Conservation (phyloP, 306 rosid species). For the Fragaria vesca region DNA sequence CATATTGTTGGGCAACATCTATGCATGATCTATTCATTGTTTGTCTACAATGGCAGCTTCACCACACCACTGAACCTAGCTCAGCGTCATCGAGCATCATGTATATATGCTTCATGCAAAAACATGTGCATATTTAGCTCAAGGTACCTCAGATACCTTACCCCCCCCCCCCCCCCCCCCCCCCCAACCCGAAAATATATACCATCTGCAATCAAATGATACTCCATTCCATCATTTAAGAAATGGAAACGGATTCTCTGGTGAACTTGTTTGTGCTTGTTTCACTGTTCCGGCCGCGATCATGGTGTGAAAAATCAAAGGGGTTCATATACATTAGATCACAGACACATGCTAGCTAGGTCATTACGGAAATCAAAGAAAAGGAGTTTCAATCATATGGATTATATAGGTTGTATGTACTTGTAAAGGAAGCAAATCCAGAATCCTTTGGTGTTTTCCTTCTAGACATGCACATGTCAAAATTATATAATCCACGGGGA, state of each 20-base stretch:
- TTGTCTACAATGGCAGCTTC: background rate
- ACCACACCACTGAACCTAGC: background rate
- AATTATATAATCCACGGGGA: background rate
- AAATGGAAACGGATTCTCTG: too few relatives aligned
- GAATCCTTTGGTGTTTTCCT: background rate
- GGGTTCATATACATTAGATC: background rate
- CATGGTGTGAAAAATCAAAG: too few relatives aligned
- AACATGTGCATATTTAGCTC: background rate
- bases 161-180: too few relatives aligned
- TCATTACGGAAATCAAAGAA: background rate
- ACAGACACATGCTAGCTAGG: background rate
- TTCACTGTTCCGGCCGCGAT: background rate
- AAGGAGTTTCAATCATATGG: background rate
- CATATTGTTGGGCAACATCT: background rate
- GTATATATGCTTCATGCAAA: background rate
- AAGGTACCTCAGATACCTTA: too few relatives aligned
- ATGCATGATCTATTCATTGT: background rate
- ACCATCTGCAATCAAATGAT: too few relatives aligned
- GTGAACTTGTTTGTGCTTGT: background rate
- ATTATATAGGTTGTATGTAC: background rate
- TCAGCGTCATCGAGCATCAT: background rate
- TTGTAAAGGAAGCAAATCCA: background rate
- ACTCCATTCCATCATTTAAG: too few relatives aligned
- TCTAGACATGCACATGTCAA: background rate
- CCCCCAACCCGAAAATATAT: too few relatives aligned